Evolutionary conservation across 2,329 filamentous ascomycete genomes (phyloP).

Genomic region (Clarireedia homoeocarpa): DNA sequence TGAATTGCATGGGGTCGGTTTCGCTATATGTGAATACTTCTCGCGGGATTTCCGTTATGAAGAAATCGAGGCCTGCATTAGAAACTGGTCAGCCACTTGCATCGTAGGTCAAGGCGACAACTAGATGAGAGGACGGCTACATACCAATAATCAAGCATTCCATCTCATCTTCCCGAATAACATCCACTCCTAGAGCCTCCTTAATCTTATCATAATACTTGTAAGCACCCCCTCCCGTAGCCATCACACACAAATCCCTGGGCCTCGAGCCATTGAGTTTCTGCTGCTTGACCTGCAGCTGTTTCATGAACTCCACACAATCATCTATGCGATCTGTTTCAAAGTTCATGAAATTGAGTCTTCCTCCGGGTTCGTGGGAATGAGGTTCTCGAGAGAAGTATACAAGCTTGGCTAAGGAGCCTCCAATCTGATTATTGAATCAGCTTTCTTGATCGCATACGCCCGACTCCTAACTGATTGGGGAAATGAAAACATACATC

Average conservation of each 20-base stretch:
- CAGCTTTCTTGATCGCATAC: background rate
- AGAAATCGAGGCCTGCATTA: conserved; percentile 78
- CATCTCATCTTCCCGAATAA: conserved; percentile 95
- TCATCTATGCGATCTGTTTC: conserved; percentile 92
- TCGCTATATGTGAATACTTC: conserved; percentile 98
- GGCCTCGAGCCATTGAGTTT: conserved; percentile 64
- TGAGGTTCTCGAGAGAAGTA: conserved; percentile 90
- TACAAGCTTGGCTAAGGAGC: conserved; percentile 90
- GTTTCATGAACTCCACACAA: conserved; percentile 85
- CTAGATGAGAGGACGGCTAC: conserved; percentile 17
- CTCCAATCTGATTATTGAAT: conserved; percentile 64
- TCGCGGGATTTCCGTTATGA: conserved; percentile 93
- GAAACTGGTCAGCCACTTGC: background rate
- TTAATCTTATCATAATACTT: conserved; percentile 93
- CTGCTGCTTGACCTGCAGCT: conserved; percentile 75
- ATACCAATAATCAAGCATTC: conserved; percentile 90
- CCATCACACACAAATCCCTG: conserved; percentile 80
- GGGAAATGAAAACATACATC: conserved; percentile 57
- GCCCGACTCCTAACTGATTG: background rate
- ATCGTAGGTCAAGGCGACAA: background rate
- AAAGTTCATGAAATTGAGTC: conserved; percentile 91
- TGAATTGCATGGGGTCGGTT: conserved; percentile 82
- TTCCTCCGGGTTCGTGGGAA: conserved; percentile 72
- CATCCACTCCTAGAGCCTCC: conserved; percentile 75
- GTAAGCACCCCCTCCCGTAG: conserved; percentile 90